Evolutionary conservation across 495 filamentous ascomycete species (phyloP).

Genomic region (Hypoxylon crocopeplum): DNA sequence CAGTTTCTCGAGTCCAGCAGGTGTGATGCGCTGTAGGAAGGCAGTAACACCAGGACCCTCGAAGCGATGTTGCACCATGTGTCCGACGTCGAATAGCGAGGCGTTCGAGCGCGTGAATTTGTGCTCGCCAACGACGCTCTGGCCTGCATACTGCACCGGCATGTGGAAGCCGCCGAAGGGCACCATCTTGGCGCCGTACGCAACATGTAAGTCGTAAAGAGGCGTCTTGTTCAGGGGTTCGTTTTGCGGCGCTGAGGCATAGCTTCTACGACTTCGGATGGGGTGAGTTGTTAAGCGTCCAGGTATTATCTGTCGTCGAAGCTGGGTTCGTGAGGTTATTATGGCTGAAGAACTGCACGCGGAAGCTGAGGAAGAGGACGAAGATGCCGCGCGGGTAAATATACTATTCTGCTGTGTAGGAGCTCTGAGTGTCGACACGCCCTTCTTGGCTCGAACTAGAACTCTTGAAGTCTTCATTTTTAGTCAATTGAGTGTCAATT

Average conservation of each 20-base stretch:
- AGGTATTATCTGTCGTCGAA: constrained; percentile 5
- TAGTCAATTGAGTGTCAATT: constrained; percentile 37
- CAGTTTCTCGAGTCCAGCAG: constrained; percentile 62
- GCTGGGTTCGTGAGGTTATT: constrained; percentile 24
- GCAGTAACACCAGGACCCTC: constrained; percentile 76
- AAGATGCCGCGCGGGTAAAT: constrained; percentile 14
- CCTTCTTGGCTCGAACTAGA: constrained; percentile 33
- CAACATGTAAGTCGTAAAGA: constrained; percentile 82
- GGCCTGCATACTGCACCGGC: constrained; percentile 85
- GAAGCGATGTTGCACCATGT: constrained; percentile 75
- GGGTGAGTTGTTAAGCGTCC: not conserved
- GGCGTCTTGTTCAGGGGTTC: constrained; percentile 68
- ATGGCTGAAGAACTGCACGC: constrained; percentile 8
- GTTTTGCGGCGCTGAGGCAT: constrained; percentile 44
- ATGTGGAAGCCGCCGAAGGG: constrained; percentile 94
- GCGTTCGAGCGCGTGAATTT: constrained; percentile 84
- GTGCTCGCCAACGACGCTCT: constrained; percentile 80
- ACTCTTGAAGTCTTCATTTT: constrained; percentile 46
- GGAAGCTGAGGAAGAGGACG: constrained; percentile 24
- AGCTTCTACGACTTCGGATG: constrained; percentile 25
- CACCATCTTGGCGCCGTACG: constrained; percentile 89
- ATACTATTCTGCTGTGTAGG: constrained; percentile 7
- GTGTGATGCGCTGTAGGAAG: constrained; percentile 83
- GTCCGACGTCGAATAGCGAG: constrained; percentile 87
- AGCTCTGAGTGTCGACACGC: constrained; percentile 22